A percentile compares a stretch with the other conserved stretches of the same genome.
Conservation (phyloP, 331 rosid genomes). For the Acacia pycnantha region DNA sequence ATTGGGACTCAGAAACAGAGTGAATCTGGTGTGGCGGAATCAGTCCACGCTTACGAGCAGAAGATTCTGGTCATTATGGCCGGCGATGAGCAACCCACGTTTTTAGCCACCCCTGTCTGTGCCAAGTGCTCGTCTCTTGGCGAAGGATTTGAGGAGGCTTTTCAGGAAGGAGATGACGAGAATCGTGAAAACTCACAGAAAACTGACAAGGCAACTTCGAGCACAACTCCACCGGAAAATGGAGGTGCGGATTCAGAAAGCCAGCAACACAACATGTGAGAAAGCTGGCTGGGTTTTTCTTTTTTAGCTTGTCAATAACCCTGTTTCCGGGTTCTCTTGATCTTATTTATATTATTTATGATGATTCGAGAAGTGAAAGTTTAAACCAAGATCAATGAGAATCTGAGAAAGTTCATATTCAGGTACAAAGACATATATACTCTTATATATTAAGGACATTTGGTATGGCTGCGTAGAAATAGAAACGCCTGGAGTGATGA, state of each 20-base stretch:
- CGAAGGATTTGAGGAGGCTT: not conserved
- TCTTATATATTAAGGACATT: too few species aligned
- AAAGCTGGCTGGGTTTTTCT: not conserved
- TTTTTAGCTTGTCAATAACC: not conserved
- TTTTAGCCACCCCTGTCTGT: constrained; percentile 62
- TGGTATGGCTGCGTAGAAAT: too few species aligned
- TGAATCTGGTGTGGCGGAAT: constrained; percentile 25
- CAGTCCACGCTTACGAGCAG: constrained; percentile 42
- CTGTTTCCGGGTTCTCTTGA: not conserved
- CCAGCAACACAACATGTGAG: constrained; percentile 29
- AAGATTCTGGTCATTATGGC: constrained; percentile 81
- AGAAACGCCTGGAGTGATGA: not conserved
- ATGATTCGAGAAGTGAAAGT: constrained; percentile 36
- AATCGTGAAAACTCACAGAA: constrained; percentile 17
- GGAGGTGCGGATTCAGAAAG: not conserved
- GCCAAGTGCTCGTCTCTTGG: constrained; percentile 24
- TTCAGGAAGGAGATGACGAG: not conserved
- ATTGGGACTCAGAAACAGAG: constrained; percentile 24
- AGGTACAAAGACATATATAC: not conserved
- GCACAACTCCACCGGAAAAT: not conserved
- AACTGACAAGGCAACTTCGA: constrained; percentile 6
- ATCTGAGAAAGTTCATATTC: constrained; percentile 12
- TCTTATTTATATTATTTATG: not conserved
- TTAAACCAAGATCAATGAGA: constrained; percentile 8
- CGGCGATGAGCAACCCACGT: constrained; percentile 67